Evolutionary conservation across 1,284 basidiomycete species (phyloP).

Genomic region (Entoloma clypeatum): DNA sequence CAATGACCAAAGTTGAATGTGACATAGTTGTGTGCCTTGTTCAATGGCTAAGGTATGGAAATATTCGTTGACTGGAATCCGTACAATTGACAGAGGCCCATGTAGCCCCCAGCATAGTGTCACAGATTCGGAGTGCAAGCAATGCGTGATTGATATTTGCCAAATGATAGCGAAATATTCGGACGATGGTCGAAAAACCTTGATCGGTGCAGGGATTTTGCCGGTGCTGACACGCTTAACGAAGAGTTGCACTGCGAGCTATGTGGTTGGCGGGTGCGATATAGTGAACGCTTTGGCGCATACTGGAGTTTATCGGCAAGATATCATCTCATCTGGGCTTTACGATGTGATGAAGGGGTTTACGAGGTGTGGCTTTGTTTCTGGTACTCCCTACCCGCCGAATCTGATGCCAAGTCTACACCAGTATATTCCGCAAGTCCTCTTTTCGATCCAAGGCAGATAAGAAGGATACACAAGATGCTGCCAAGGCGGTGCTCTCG

Average conservation of each 20-base stretch:
- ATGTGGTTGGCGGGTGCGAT: constrained; percentile 15
- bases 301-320: constrained; percentile 9
- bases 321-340: constrained; percentile 11
- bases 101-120: constrained; percentile 14
- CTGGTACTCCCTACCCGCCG: neutral
- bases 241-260: constrained; percentile 3
- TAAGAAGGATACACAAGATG: constrained; percentile 8
- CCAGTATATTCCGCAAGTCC: constrained; percentile 13
- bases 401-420: neutral
- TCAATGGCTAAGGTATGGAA: constrained; percentile 13
- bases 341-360: constrained; percentile 9
- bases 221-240: constrained; percentile 9
- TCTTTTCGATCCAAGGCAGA: constrained; percentile 10
- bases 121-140: constrained; percentile 8
- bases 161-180: constrained; percentile 13
- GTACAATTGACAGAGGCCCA: neutral
- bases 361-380: constrained; percentile 7
- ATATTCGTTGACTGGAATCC: neutral
- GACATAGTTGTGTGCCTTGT: constrained; percentile 12
- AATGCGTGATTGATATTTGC: constrained; percentile 12
- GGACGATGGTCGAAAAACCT: constrained; percentile 15
- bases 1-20: constrained; percentile 12
- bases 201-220: constrained; percentile 13
- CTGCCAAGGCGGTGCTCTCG: constrained; percentile 12
- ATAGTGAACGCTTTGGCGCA: constrained; percentile 12